phyloP scores from a whole-genome alignment of 2,329 filamentous ascomycete genomes.

The Teratosphaeria pseudoeucalypti region DNA sequence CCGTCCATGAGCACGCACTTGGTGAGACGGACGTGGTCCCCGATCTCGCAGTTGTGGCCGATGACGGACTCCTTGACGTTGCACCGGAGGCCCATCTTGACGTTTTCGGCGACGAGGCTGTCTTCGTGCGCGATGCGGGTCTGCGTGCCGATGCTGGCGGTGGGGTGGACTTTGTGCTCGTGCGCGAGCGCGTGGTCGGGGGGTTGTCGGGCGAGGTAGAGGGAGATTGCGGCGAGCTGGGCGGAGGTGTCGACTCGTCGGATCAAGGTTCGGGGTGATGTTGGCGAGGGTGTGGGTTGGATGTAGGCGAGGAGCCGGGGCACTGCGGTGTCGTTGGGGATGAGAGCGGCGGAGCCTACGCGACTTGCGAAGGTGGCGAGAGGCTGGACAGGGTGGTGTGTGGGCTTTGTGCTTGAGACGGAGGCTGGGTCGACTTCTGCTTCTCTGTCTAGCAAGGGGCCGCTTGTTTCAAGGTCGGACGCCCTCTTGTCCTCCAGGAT shows the following conservation, averaged over 20 bases:
- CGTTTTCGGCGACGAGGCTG: constrained; percentile 77
- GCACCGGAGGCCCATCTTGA: constrained; percentile 75
- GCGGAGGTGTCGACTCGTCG: constrained; percentile 81
- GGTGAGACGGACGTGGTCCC: constrained; percentile 73
- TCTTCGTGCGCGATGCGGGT: constrained; percentile 76
- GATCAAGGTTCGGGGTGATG: constrained; percentile 52
- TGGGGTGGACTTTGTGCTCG: constrained; percentile 68
- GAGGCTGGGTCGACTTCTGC: constrained; percentile 14
- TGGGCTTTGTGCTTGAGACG: constrained; percentile 45
- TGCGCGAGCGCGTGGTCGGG: constrained; percentile 55
- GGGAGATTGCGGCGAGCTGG: constrained; percentile 68
- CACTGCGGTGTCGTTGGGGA: constrained; percentile 34
- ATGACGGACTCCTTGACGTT: constrained; percentile 90
- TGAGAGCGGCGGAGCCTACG: constrained; percentile 11
- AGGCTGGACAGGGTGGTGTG: constrained; percentile 28
- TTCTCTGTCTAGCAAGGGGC: constrained; percentile 10
- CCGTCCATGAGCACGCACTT: constrained; percentile 90
- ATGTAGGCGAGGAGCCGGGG: constrained; percentile 76
- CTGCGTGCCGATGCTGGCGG: constrained; percentile 66
- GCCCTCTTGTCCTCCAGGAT: constrained; percentile 44
- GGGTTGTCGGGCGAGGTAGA: constrained; percentile 78
- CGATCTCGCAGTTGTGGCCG: constrained; percentile 77
- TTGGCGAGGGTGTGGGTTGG: constrained; percentile 41
- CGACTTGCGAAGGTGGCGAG: constrained; percentile 31
- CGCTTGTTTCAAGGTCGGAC: constrained; percentile 6